Percentiles rank a stretch among this genome's conserved stretches.
phyloP scores from a whole-genome alignment of 2,329 filamentous ascomycete species.

The Sarocladium kiliense region DNA sequence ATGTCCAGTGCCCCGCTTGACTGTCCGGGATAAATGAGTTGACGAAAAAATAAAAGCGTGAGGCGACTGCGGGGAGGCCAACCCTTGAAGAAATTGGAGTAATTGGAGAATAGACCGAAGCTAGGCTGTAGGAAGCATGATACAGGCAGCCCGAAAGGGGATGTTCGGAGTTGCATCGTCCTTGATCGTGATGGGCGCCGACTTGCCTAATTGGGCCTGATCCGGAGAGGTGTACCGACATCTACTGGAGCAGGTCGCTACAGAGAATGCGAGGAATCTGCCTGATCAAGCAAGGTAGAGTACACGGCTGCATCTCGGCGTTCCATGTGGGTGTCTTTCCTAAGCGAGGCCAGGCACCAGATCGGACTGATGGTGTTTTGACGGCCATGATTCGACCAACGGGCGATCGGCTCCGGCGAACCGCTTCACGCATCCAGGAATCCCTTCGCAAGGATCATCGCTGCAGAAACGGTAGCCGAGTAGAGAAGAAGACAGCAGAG shows the following conservation, averaged over 20 bases:
- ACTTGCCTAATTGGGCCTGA: slow-evolving; percentile 6
- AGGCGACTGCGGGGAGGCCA: neutral
- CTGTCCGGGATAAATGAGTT: slow-evolving; percentile 1
- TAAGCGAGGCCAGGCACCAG: slow-evolving; percentile 7
- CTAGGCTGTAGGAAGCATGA: neutral
- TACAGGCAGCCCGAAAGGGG: neutral
- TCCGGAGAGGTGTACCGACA: neutral
- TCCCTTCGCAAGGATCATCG: neutral
- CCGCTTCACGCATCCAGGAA: neutral
- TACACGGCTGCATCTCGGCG: neutral
- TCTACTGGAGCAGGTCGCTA: neutral
- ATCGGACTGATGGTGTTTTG: neutral
- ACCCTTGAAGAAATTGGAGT: neutral
- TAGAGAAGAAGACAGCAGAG: neutral
- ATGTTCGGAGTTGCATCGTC: slow-evolving; percentile 5
- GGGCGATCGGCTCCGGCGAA: slow-evolving; percentile 5
- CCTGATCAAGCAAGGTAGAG: neutral
- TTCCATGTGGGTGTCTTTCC: neutral
- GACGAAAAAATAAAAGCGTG: neutral
- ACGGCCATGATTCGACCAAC: neutral
- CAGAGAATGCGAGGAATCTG: neutral
- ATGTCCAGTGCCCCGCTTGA: neutral
- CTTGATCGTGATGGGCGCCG: neutral
- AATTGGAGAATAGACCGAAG: neutral
- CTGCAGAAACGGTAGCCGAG: neutral